These are phyloP conservation scores for Nevesoporus exiguus DNA, from an alignment of 768 basidiomycete genomes.

Conservation along the genomic window DNA sequence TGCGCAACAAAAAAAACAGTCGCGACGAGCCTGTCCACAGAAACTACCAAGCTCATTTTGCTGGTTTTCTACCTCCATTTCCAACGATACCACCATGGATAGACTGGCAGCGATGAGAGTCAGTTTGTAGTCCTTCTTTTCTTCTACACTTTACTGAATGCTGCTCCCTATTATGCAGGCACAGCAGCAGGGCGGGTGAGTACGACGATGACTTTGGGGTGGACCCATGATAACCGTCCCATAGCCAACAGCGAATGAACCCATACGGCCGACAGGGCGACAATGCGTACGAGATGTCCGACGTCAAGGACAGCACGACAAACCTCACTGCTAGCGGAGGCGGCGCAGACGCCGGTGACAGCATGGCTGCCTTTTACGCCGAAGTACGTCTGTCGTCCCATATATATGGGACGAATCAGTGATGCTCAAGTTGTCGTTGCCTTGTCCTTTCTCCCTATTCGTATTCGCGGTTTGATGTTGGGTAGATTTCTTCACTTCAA, in stretches of 20 bases:
- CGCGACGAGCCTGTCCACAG: neutral
- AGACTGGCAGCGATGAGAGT: conserved; percentile 87
- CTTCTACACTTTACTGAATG: conserved; percentile 4
- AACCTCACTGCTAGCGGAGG: conserved; percentile 40
- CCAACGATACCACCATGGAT: conserved; percentile 69
- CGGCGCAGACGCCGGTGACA: conserved; percentile 44
- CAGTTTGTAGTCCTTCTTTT: conserved; percentile 18
- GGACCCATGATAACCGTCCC: neutral
- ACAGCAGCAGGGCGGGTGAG: conserved; percentile 58
- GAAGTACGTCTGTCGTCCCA: conserved; percentile 48
- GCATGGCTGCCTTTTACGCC: conserved; percentile 68
- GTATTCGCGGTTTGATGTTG: neutral
- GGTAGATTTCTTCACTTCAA: conserved; percentile 72
- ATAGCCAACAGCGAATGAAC: conserved; percentile 43
- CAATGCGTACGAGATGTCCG: conserved; percentile 64
- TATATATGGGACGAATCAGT: neutral
- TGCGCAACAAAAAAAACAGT: neutral
- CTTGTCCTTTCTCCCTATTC: neutral
- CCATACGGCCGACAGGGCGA: conserved; percentile 67
- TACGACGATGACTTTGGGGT: conserved; percentile 23
- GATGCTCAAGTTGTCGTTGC: neutral
- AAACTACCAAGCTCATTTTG: neutral
- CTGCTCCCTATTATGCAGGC: conserved; percentile 40
- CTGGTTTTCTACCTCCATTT: conserved; percentile 27
- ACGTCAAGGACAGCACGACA: conserved; percentile 57